These are phyloP conservation scores for Capsella rubella DNA, from an alignment of 441 rosid genomes.

Conservation along the genomic window DNA sequence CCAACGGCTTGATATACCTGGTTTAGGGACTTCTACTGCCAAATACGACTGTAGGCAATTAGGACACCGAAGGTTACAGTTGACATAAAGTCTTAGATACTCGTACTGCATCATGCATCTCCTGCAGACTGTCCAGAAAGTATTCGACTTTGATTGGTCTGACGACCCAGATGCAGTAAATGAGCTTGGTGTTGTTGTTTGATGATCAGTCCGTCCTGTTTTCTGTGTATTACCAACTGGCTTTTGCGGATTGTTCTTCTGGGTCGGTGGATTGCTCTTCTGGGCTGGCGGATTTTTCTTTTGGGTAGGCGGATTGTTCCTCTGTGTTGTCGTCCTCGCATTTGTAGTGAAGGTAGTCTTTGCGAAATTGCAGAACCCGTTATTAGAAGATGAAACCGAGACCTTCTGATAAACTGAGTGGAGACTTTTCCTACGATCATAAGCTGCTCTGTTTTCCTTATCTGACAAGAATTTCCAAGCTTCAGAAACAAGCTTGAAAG, in stretches of 20 bases:
- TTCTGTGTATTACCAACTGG: slow-evolving; percentile 25
- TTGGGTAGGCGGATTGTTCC: slow-evolving; percentile 30
- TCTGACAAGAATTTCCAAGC: slow-evolving; percentile 77
- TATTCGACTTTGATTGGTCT: slow-evolving; percentile 47
- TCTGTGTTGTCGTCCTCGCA: slow-evolving; percentile 38
- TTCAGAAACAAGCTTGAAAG: slow-evolving; percentile 65
- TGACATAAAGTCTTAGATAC: slow-evolving; percentile 57
- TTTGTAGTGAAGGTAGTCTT: slow-evolving; percentile 43
- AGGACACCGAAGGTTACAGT: slow-evolving; percentile 59
- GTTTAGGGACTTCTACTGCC: slow-evolving; percentile 58
- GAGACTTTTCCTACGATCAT: slow-evolving; percentile 57
- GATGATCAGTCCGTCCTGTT: slow-evolving; percentile 29
- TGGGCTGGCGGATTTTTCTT: slow-evolving; percentile 40
- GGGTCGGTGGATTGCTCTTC: slow-evolving; percentile 28
- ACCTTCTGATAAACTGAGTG: slow-evolving; percentile 49
- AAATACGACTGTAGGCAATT: slow-evolving; percentile 61
- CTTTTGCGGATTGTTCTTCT: slow-evolving; percentile 25
- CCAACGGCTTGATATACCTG: slow-evolving; percentile 53
- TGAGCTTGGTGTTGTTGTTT: slow-evolving; percentile 36
- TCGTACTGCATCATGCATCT: slow-evolving; percentile 69
- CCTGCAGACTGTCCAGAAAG: slow-evolving; percentile 74
- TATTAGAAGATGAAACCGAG: slow-evolving; percentile 51
- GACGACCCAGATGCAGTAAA: slow-evolving; percentile 39
- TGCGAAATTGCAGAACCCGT: slow-evolving; percentile 52
- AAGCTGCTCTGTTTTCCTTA: slow-evolving; percentile 55